Percentiles rank a stretch among this genome's conserved stretches.
phyloP scores from a whole-genome alignment of 2,329 filamentous ascomycete genomes.

The Thelonectria olida region DNA sequence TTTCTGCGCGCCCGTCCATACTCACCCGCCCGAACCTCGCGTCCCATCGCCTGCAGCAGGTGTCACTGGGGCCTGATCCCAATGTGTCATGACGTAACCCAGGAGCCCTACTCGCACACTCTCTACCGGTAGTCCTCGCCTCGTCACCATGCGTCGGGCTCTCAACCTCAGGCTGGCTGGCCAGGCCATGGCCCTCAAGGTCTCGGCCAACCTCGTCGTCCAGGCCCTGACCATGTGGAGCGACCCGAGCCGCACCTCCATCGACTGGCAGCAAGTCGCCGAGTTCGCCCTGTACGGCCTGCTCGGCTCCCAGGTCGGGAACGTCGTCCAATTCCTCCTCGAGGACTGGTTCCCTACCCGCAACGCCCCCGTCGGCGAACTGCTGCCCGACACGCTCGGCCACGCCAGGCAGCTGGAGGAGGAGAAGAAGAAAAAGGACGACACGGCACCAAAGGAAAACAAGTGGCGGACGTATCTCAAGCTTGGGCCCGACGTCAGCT shows the following conservation, averaged over 20 bases:
- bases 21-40: background rate
- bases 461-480: conserved; percentile 25
- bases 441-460: conserved; percentile 16
- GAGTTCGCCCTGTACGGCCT: conserved; percentile 49
- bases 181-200: conserved; percentile 43
- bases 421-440: conserved; percentile 36
- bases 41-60: background rate
- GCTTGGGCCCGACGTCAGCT: conserved; percentile 42
- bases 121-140: background rate
- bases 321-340: conserved; percentile 47
- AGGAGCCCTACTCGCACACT: background rate
- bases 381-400: conserved; percentile 31
- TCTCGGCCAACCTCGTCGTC: conserved; percentile 44
- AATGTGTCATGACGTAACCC: conserved; percentile 12
- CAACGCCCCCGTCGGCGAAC: conserved; percentile 31
- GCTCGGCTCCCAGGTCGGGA: conserved; percentile 47
- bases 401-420: conserved; percentile 29
- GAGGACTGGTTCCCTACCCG: conserved; percentile 47
- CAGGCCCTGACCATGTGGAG: conserved; percentile 36
- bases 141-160: conserved; percentile 36
- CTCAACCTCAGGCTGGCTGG: conserved; percentile 41
- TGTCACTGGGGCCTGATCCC: background rate
- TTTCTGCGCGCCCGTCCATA: background rate
- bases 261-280: conserved; percentile 46
- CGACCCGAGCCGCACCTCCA: conserved; percentile 26